Evolutionary conservation across 768 basidiomycete species (phyloP), one percentile per base, ranked within the genome.

Genomic region (Mycena epipterygia): DNA sequence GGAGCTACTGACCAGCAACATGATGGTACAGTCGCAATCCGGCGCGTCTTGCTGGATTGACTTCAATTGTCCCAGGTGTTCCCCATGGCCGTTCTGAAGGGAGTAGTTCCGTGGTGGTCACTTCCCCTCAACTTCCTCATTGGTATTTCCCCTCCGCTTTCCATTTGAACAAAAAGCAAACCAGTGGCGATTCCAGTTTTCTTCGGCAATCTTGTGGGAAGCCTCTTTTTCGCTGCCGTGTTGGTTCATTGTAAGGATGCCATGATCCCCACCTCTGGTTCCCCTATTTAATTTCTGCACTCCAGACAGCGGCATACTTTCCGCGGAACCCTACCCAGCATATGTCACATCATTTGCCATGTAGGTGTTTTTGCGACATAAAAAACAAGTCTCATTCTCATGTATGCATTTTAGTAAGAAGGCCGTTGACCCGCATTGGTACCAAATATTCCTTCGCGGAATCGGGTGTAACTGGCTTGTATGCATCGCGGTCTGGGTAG

Each of bases 391-490:
- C 29, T 12, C 8, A 0, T 23, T 11, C 29, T 63, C 59, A 63
- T 37, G 69, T 44, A 39, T 27, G 67, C 23, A 32, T 29, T 29
- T 61, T 56, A 93, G 92, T 52, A 77, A 87, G 42, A 93, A 93
- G 76, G 92, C 91, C 0, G 80, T 80, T 1, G 87, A 89, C 14
- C 92, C 92, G 2, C 79, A 84, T 35, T 93, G 91, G 91, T 84
- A 92, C 76, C 89, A 93, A 76, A 90, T 93, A 41, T 89, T 93
- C 80, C 79, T 93, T 23, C 84, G 91, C 19, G 92, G 92, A 0
- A 91, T 93, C 71, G 92, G 87, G 8, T 93, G 92, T 72, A 93
- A 93, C 73, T 93, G 91, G 91, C 84, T 93, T 1, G 92, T 93
- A 41, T 91, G 86, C 68, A 79, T 93, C 7, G 92, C 91, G 2